Base-by-base conservation (phyloP, 2,329 filamentous ascomycete species). In the Helotiales sp. region DNA sequence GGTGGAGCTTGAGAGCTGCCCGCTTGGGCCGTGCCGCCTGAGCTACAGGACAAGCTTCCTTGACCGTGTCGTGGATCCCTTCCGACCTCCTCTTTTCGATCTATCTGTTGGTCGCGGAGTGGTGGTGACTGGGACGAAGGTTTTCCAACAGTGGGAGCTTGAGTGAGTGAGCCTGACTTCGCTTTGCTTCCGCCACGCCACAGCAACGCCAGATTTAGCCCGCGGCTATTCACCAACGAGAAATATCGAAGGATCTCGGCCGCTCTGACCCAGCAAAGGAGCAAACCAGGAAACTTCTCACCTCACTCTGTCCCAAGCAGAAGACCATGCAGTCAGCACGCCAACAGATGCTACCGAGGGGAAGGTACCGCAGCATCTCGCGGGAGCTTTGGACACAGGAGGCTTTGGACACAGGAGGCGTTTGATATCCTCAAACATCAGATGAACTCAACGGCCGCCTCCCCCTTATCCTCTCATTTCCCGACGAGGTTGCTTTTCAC, bases 161-260 rank as follows among this genome's bases (percentile, higher is more conserved):
- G 3, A 10, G 10, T 34, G 4, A 9, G 9, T 15, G 10, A 8
- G 10, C 40, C 40, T 27, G 48, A 36, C 22, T 38, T 34, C 24
- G 24, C 42, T 47, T 29, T 8, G 27, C 25, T 12, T 22, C 6
- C 46, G 30, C n/a, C n/a, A n/a, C n/a, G 17, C 30, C 46, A 27
- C 27, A 30, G 22, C 40, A 17, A 2, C 15, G 25, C n/a, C 25
- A 30, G n/a, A 50, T 49, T 59, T 56, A 59, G 53, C 57, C 57
- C 53, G 57, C 57, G 57, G 57, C 57, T 52, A 55, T 57, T 57
- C 58, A 54, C 57, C 51, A 60, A 60, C 52, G 30, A 57, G 54
- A 57, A 48, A 30, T 44, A 30, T 33, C 17, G 12, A 40, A 22
- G 49, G 3, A 15, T 17, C 10, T 38, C 44, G 34, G 52, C 24